Evolutionary conservation across 257 asterid genomes (phyloP).

Genomic region (Rehmannia glutinosa): DNA sequence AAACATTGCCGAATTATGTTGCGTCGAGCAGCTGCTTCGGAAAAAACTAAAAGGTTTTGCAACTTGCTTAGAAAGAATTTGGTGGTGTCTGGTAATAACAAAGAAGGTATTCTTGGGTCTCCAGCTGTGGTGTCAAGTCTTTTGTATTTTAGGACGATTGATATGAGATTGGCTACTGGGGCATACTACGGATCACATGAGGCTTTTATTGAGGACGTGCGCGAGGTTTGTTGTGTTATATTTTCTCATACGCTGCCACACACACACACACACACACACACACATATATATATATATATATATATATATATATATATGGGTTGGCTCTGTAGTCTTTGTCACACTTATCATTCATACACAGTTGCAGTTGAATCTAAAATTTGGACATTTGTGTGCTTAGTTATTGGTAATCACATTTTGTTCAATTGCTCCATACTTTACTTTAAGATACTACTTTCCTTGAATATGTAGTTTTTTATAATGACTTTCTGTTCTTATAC

Average conservation of each 20-base stretch:
- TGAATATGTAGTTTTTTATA: background rate
- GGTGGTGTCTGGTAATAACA: conserved; percentile 29
- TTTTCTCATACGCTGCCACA: background rate
- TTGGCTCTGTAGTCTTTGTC: background rate
- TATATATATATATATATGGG: no score
- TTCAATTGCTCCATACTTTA: background rate
- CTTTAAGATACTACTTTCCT: background rate
- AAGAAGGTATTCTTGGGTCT: conserved; percentile 49
- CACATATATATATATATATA: no score
- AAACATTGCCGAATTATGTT: conserved; percentile 47
- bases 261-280: background rate
- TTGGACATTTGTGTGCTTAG: no score
- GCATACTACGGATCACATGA: conserved; percentile 51
- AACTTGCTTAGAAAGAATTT: conserved; percentile 33
- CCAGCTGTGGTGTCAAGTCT: conserved; percentile 42
- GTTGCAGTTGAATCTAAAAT: background rate
- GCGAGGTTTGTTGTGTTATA: conserved; percentile 29
- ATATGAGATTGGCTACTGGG: conserved; percentile 50
- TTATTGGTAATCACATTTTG: no score
- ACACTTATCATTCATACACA: background rate
- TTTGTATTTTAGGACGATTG: conserved; percentile 51
- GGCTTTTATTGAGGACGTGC: conserved; percentile 54
- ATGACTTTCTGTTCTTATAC: no score
- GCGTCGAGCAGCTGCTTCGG: conserved; percentile 26
- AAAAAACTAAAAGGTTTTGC: conserved; percentile 21